Conservation (phyloP, 768 basidiomycete species). For the Dioszegia crocea region DNA sequence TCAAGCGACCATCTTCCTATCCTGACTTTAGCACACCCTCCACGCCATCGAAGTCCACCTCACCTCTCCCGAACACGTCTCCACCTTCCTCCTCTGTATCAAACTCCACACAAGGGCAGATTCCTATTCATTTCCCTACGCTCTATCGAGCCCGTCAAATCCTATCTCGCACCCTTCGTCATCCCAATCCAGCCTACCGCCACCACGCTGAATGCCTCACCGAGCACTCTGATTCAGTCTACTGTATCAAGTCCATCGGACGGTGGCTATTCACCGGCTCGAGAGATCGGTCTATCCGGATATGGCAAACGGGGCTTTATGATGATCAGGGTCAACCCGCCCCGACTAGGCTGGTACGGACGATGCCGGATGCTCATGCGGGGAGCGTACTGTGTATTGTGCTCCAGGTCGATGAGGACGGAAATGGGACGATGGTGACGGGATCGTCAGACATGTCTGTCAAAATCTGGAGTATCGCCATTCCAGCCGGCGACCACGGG, state of each 20-base stretch:
- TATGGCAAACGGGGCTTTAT: slow-evolving; percentile 11
- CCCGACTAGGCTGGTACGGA: background rate
- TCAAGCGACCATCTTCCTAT: no score
- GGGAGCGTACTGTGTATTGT: slow-evolving; percentile 35
- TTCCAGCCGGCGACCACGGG: background rate
- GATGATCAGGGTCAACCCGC: background rate
- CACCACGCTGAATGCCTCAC: background rate
- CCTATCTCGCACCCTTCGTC: slow-evolving; percentile 6
- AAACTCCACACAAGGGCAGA: background rate
- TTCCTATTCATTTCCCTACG: slow-evolving; percentile 33
- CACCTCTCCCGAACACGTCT: background rate
- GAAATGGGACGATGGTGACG: background rate
- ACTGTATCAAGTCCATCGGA: slow-evolving; percentile 12
- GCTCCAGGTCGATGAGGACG: slow-evolving; percentile 3
- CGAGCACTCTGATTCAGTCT: slow-evolving; percentile 20
- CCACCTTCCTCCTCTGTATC: no score
- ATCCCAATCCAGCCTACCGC: background rate
- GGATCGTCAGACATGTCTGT: slow-evolving; percentile 21
- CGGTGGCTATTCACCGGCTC: slow-evolving; percentile 32
- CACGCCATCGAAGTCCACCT: background rate
- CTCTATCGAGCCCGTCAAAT: slow-evolving; percentile 21
- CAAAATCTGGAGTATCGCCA: slow-evolving; percentile 22
- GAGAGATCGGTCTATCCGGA: slow-evolving; percentile 24
- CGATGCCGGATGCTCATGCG: slow-evolving; percentile 21
- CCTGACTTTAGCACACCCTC: no score